Evolutionary conservation across 139 green algal genomes (phyloP).

Genomic region (Desmodesmus armatus): DNA sequence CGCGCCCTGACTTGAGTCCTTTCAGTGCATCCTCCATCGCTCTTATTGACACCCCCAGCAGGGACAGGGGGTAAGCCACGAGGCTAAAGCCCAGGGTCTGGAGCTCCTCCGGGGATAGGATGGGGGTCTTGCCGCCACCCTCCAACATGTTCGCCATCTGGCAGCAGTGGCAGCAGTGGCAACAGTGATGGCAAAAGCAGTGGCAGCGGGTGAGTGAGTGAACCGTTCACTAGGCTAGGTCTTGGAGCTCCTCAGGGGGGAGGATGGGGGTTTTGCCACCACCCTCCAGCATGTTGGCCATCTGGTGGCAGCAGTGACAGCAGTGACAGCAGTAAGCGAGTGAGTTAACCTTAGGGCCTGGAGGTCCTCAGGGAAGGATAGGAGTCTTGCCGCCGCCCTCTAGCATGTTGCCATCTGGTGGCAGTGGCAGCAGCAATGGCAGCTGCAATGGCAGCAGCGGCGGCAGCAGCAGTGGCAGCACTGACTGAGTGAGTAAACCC

Average conservation of each 20-base stretch:
- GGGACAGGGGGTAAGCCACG: slow-evolving; percentile 88
- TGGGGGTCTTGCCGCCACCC: slow-evolving; percentile 94
- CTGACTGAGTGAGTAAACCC: slow-evolving; percentile 91
- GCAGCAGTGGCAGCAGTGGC: no score
- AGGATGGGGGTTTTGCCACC: slow-evolving; percentile 96
- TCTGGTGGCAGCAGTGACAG: slow-evolving; percentile 67
- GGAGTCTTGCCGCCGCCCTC: slow-evolving; percentile 96
- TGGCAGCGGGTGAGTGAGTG: slow-evolving; percentile 87
- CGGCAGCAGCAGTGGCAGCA: slow-evolving; percentile 84
- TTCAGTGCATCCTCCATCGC: slow-evolving; percentile 78
- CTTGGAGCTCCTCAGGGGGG: slow-evolving; percentile 73
- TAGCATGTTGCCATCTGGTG: slow-evolving; percentile 95
- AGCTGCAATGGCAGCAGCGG: slow-evolving; percentile 59
- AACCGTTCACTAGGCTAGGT: slow-evolving; percentile 91
- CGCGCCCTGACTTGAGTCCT: slow-evolving; percentile 49
- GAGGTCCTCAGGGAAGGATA: slow-evolving; percentile 82
- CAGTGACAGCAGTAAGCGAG: slow-evolving; percentile 91
- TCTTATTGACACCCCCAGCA: slow-evolving; percentile 83
- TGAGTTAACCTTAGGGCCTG: slow-evolving; percentile 89
- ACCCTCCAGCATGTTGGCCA: slow-evolving; percentile 97
- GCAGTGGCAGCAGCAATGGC: no score
- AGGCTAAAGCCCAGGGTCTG: slow-evolving; percentile 90
- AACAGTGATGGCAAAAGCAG: slow-evolving; percentile 60
- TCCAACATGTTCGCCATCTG: slow-evolving; percentile 98
- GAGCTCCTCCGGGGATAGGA: slow-evolving; percentile 82